A percentile compares a stretch with the other conserved stretches of the same genome.
Conservation (phyloP, 805 yeast species). For the Candida berthetii region DNA sequence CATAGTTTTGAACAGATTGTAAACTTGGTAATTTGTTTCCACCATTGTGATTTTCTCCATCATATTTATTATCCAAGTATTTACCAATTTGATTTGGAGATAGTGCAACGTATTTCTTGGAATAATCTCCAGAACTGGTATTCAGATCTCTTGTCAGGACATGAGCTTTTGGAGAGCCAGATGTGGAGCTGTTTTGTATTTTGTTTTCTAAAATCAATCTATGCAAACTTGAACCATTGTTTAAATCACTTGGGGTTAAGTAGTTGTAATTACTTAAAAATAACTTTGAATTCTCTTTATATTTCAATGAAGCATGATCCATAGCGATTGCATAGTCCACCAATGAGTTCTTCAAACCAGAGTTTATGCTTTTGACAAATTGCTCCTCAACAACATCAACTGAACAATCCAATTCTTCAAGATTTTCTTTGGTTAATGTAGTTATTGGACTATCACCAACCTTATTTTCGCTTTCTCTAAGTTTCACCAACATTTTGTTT, state of each 20-base stretch:
- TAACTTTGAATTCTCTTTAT: conserved; percentile 10
- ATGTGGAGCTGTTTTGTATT: background rate
- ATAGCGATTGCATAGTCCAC: conserved; percentile 31
- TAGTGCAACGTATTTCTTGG: conserved; percentile 8
- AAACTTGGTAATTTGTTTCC: no score
- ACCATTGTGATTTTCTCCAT: no score
- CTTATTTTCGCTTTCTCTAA: conserved; percentile 37
- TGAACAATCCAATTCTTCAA: conserved; percentile 45
- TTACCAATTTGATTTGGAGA: conserved; percentile 14
- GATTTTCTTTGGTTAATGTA: conserved; percentile 37
- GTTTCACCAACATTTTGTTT: conserved; percentile 28
- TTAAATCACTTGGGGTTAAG: background rate
- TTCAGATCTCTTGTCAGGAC: background rate
- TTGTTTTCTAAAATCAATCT: conserved; percentile 19
- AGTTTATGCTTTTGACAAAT: conserved; percentile 38
- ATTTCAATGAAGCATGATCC: conserved; percentile 11
- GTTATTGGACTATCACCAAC: conserved; percentile 40
- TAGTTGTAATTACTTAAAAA: conserved; percentile 13
- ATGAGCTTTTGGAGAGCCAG: background rate
- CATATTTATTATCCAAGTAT: conserved; percentile 10
- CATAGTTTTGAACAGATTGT: no score
- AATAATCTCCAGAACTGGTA: background rate
- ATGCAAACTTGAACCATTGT: conserved; percentile 15
- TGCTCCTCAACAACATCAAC: conserved; percentile 50
- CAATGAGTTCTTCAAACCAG: conserved; percentile 37